Base-by-base conservation (phyloP, 2,329 filamentous ascomycete genomes). In the Zymoseptoria tritici region DNA sequence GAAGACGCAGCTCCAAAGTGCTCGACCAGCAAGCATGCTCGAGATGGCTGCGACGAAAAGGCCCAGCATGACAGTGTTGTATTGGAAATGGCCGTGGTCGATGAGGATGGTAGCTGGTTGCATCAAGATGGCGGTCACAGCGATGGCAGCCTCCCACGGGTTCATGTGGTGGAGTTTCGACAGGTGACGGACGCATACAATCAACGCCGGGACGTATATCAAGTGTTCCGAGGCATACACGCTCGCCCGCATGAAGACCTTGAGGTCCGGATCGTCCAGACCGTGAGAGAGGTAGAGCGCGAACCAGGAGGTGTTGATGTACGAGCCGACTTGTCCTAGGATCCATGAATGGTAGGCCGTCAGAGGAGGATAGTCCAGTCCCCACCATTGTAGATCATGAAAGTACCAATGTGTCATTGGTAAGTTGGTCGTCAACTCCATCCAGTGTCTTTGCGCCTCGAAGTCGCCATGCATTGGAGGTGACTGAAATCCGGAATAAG, bases 321-420 rank as follows among this genome's bases (percentile, higher is more conserved):
- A 74, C 56, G 85, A 81, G 55, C 94, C 94, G 67, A 97, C 83
- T 75, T 88, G 89, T 64, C 94, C 94, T 62, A 95, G 78, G n/a
- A 94, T 72, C 93, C 92, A 97, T 79, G 92, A 97, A 76, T 99
- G 94, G 77, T 99, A 99, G 56, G 94, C 95, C 57, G 94, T 99
- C 76, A 99, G 83, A 56, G 94, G 94, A 59, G 94, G 94, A 74
- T 99, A 99, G 77, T 99, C 94, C 66, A 99, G 82, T 0, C 95
- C 95, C 94, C 94, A 99, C 87, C 93, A 99, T 70, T 93, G 82
- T 52, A 97, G 80, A 73, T 99, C 92, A 74, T 99, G 91, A 72
- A 96, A 96, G 75, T 99, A 99, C 94, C 95, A 99, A 74, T 94
- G 89, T 9, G 91, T 94, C 46, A 95, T 81, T 13, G 94, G 94